Percentiles rank a stretch among this genome's conserved stretches.
These are phyloP conservation scores for Tricladium varicosporioides DNA, from an alignment of 2,329 filamentous ascomycete genomes.

Conservation along the genomic window DNA sequence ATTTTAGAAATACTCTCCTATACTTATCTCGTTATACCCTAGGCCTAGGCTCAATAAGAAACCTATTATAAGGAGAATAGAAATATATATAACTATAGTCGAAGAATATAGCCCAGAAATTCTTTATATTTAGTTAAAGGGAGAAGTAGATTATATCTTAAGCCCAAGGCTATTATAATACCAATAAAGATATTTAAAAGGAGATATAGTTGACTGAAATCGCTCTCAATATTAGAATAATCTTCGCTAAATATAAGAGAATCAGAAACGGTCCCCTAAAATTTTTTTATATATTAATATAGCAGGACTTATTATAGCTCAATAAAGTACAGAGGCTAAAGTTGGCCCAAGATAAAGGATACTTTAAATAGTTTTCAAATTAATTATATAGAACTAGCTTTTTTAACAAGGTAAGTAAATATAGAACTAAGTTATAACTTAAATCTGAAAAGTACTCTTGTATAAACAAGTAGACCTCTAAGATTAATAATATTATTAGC, in stretches of 20 bases:
- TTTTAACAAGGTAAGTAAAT: not conserved
- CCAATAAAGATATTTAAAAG: not conserved
- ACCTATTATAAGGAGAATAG: not conserved
- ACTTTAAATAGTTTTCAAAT: not conserved
- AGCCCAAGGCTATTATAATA: not conserved
- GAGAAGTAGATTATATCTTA: not conserved
- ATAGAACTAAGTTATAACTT: not conserved
- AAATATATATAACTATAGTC: constrained; percentile 4
- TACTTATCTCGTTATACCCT: not conserved
- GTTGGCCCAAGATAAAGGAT: not conserved
- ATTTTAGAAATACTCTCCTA: constrained; percentile 1
- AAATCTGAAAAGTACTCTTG: not conserved
- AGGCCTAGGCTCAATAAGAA: constrained; percentile 3
- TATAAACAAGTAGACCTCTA: not conserved
- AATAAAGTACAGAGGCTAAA: not conserved
- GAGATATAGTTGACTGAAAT: not conserved
- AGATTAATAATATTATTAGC: not conserved
- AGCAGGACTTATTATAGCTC: not conserved
- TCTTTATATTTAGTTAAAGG: not conserved
- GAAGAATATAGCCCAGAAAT: constrained; percentile 3
- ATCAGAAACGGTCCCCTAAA: not conserved
- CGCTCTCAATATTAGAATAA: not conserved
- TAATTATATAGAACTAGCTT: not conserved
- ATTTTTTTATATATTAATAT: not conserved
- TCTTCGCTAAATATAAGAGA: not conserved